Evolutionary conservation across 805 yeast genomes (phyloP), one percentile per base, ranked within the genome.

Genomic region (Saturnispora kantuleensis): DNA sequence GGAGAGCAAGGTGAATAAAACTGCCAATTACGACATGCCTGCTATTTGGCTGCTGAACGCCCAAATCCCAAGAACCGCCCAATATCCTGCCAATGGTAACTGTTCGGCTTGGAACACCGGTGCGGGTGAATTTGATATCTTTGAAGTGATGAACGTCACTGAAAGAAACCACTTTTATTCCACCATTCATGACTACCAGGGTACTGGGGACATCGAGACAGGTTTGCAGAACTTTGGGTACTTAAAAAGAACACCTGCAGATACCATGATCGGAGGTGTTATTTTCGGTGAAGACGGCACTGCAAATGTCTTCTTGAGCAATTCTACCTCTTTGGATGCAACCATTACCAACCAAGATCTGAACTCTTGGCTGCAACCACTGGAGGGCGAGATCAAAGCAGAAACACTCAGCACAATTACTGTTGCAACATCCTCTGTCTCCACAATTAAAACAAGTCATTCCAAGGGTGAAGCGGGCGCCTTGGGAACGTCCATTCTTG

Each of bases 31-130:
- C 56, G 73, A 83, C 59, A 65, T 81, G 78, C 86, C 89, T 9
- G 88, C 86, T 16, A 81, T 81, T 52, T 81, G 87, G 87, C 65
- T 81, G 47, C 65, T 81, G 54, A 80, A 81, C 52, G 79, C 83
- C 21, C 71, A 74, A 48, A 79, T 80, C 47, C 79, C 87, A 51
- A 73, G 89, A 68, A 81, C 88, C 15, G 66, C 88, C 3, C 88
- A 82, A 62, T 82, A 81, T 57, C 77, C 81, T 39, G 49, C 64
- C 5, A 76, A 76, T 51, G 64, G 66, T 32, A 77, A 76, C 57
- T 82, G 88, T 61, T 80, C 87, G 6, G 79, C 87, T 56, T 82
- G 89, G 89, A 67, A 73, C 38, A 71, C 81, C 28, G 90, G 89
- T 10, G 80, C 88, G 63, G 88, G 89, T 59, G 88, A 82, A 62